A percentile compares a stretch with the other conserved stretches of the same genome.
These are phyloP conservation scores for Acacia confusa DNA, from an alignment of 306 rosid genomes.

Conservation along the genomic window DNA sequence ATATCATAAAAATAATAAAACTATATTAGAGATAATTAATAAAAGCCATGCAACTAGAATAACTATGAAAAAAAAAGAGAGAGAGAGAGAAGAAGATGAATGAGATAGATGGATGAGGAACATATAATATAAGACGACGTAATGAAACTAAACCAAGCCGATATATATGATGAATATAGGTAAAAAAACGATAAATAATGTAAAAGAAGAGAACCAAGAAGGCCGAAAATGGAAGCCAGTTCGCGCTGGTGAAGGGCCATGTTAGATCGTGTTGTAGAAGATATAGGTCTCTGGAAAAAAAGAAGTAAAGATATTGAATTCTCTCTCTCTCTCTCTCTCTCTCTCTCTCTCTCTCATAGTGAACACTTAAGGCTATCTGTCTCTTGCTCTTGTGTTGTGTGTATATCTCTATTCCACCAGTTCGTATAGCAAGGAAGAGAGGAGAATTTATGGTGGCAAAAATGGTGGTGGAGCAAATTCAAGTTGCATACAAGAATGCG, in stretches of 20 bases:
- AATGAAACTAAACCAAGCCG: too few species aligned
- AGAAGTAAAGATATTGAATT: neutral
- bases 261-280: neutral
- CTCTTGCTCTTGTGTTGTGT: too few species aligned
- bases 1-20: too few species aligned
- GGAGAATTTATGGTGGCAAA: too few species aligned
- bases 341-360: neutral
- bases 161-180: neutral
- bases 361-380: neutral
- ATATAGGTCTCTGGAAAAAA: neutral
- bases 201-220: constrained; percentile 50
- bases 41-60: neutral
- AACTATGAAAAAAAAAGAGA: too few species aligned
- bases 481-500: too few species aligned
- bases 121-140: too few species aligned
- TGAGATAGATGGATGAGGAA: too few species aligned
- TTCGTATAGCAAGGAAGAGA: constrained; percentile 16
- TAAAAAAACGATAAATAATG: too few species aligned
- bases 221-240: constrained; percentile 61
- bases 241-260: constrained; percentile 53
- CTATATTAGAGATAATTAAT: neutral
- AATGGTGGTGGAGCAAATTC: too few species aligned
- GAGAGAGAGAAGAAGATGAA: neutral
- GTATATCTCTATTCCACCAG: constrained; percentile 19
- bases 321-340: neutral